These are phyloP conservation scores for Candolleomyces aberdarensis DNA, from an alignment of 768 basidiomycete species.

Conservation along the genomic window DNA sequence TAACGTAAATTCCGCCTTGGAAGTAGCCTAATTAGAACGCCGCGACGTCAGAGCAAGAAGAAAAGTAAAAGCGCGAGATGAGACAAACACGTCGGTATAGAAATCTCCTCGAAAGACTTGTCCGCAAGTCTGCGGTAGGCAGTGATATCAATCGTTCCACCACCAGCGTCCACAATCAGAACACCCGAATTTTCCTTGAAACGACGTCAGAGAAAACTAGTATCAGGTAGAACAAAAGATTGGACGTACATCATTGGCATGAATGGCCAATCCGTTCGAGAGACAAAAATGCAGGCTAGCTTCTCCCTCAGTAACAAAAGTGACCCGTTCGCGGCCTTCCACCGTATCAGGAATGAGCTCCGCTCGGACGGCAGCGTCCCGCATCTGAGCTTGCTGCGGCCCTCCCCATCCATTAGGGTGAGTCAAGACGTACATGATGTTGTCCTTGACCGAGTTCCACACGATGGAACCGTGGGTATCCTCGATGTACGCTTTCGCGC, in stretches of 20 bases:
- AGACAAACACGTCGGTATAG: slow-evolving; percentile 32
- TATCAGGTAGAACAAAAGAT: neutral
- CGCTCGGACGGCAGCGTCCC: slow-evolving; percentile 46
- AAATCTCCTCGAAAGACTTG: slow-evolving; percentile 37
- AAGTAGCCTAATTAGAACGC: slow-evolving; percentile 31
- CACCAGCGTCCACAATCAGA: slow-evolving; percentile 58
- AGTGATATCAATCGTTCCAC: slow-evolving; percentile 59
- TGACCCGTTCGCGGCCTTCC: slow-evolving; percentile 37
- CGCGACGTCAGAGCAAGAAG: neutral
- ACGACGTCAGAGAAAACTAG: neutral
- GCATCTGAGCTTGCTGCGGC: slow-evolving; percentile 50
- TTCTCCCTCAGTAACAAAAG: slow-evolving; percentile 60
- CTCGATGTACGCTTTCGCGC: slow-evolving; percentile 41
- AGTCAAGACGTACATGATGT: slow-evolving; percentile 46
- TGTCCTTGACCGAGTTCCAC: slow-evolving; percentile 40
- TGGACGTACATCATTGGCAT: slow-evolving; percentile 14
- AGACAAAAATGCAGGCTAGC: slow-evolving; percentile 56
- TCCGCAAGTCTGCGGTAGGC: slow-evolving; percentile 36
- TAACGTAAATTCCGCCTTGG: slow-evolving; percentile 43
- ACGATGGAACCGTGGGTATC: slow-evolving; percentile 42
- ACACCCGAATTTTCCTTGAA: slow-evolving; percentile 40
- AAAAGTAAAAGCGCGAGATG: neutral
- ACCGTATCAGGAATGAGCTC: slow-evolving; percentile 40
- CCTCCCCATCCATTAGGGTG: slow-evolving; percentile 67
- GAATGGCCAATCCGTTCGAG: slow-evolving; percentile 36